phyloP scores from a whole-genome alignment of 2,329 filamentous ascomycete species.

The Nigrospora oryzae region DNA sequence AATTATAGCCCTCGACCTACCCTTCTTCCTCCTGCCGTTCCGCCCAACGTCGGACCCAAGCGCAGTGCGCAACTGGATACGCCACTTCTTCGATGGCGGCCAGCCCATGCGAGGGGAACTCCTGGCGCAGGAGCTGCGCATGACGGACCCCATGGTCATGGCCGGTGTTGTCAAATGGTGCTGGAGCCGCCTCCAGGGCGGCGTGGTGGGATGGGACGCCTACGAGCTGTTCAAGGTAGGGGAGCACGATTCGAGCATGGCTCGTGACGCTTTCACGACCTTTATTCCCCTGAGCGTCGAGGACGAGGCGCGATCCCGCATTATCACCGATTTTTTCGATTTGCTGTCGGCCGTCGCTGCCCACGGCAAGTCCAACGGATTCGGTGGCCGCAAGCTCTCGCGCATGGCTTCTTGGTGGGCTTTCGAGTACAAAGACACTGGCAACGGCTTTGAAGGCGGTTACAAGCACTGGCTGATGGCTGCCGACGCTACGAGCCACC shows the following conservation, averaged over 20 bases:
- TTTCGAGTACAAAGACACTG: conserved; percentile 81
- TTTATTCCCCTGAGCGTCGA: conserved; percentile 94
- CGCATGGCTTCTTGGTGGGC: conserved; percentile 98
- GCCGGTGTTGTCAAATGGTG: conserved; percentile 97
- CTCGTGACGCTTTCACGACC: conserved; percentile 87
- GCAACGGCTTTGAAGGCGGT: conserved; percentile 87
- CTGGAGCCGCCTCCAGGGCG: conserved; percentile 85
- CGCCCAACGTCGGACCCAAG: conserved; percentile 88
- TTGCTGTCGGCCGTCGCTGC: conserved; percentile 84
- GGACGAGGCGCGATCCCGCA: conserved; percentile 73
- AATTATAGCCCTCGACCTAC: conserved; percentile 68
- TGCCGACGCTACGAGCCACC: conserved; percentile 89
- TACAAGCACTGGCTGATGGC: conserved; percentile 89
- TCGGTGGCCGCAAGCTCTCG: conserved; percentile 88
- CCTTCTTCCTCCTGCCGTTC: conserved; percentile 90
- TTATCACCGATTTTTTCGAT: conserved; percentile 96
- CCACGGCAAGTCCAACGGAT: conserved; percentile 85
- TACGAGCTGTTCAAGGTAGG: conserved; percentile 95
- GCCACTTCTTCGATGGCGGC: conserved; percentile 77
- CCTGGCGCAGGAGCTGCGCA: conserved; percentile 76
- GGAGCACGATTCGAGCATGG: conserved; percentile 87
- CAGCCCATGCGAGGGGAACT: conserved; percentile 58
- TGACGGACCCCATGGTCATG: conserved; percentile 91
- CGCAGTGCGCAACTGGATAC: conserved; percentile 83
- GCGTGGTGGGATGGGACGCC: conserved; percentile 92